phyloP scores from a whole-genome alignment of 2,329 filamentous ascomycete genomes.

The Pleoardoris graminearum region DNA sequence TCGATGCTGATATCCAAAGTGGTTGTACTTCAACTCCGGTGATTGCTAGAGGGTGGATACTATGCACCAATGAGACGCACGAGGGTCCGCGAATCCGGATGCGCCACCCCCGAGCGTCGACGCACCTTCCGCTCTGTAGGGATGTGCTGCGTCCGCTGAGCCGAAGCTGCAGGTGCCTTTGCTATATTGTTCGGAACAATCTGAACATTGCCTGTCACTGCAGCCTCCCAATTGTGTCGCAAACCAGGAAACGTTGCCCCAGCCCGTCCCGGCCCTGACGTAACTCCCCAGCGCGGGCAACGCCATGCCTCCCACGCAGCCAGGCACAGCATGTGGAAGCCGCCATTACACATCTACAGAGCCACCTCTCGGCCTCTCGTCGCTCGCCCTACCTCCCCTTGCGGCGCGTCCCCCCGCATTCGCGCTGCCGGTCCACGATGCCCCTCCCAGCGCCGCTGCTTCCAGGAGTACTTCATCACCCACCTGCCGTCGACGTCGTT shows the following conservation, averaged over 20 bases:
- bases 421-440: constrained; percentile 14
- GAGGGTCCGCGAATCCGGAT: background rate
- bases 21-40: background rate
- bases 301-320: constrained; percentile 40
- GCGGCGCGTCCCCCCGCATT: constrained; percentile 9
- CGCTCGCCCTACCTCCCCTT: constrained; percentile 19
- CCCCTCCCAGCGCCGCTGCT: constrained; percentile 50
- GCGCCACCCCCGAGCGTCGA: constrained; percentile 10
- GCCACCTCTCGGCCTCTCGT: constrained; percentile 30
- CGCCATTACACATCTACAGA: constrained; percentile 30
- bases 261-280: constrained; percentile 31
- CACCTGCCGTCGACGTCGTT: constrained; percentile 91
- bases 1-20: too few species aligned
- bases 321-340: constrained; percentile 46
- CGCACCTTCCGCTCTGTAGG: constrained; percentile 1
- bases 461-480: constrained; percentile 97
- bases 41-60: background rate
- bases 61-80: background rate
- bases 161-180: background rate
- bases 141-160: background rate
- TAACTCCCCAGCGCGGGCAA: constrained; percentile 26
- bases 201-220: background rate
- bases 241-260: constrained; percentile 23
- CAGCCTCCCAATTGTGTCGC: background rate
- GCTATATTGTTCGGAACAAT: background rate